A percentile compares a stretch with the other conserved stretches of the same genome.
Evolutionary conservation across 805 yeast species (phyloP).

Genomic region (Ogataea neopini): DNA sequence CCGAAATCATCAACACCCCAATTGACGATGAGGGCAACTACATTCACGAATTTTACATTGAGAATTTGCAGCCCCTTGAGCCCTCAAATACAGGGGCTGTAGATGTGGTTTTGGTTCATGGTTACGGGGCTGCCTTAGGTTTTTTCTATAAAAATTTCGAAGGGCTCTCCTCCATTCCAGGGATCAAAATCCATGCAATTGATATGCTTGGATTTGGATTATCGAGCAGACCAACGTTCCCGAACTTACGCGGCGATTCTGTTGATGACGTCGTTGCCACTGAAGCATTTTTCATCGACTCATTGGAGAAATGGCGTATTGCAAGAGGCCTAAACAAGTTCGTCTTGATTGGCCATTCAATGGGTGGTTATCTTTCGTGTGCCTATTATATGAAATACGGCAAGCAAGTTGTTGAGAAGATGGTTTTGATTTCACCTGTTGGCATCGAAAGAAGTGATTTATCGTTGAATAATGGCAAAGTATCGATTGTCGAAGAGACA

Average conservation of each 20-base stretch:
- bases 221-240: conserved; percentile 55
- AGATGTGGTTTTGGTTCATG: conserved; percentile 74
- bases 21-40: conserved; percentile 46
- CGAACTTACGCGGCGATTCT: conserved; percentile 30
- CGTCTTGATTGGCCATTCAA: conserved; percentile 74
- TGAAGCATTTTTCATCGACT: conserved; percentile 60
- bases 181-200: conserved; percentile 61
- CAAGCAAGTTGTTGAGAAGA: conserved; percentile 45
- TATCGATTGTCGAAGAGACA: conserved; percentile 17
- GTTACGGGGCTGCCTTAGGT: conserved; percentile 90
- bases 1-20: conserved; percentile 52
- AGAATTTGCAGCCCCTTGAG: conserved; percentile 38
- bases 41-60: conserved; percentile 75
- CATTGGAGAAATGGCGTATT: conserved; percentile 66
- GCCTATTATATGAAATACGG: conserved; percentile 66
- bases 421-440: conserved; percentile 70
- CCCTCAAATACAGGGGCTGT: conserved; percentile 12
- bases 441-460: conserved; percentile 70
- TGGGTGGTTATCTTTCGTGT: conserved; percentile 73
- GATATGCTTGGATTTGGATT: conserved; percentile 75
- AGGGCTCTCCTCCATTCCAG: conserved; percentile 49
- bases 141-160: conserved; percentile 73
- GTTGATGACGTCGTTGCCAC: conserved; percentile 42
- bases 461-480: conserved; percentile 34
- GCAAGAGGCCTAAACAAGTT: conserved; percentile 49